Evolutionary conservation across 164 flowering plant species (phyloP).

Genomic region (Protea cynaroides): DNA sequence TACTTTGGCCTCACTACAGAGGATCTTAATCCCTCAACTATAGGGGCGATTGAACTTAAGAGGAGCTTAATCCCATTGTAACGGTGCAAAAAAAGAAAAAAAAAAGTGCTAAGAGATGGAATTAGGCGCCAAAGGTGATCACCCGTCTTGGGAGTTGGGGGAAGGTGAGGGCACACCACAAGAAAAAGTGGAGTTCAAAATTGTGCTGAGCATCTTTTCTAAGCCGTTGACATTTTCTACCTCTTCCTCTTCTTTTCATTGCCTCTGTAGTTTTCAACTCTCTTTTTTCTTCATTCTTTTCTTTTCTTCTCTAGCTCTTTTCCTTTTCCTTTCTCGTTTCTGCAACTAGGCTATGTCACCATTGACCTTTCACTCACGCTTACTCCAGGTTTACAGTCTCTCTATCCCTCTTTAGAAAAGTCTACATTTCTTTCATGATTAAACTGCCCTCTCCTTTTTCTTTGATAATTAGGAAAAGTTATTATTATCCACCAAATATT

Average conservation of each 20-base stretch:
- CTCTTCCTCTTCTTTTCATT: slow-evolving; percentile 2
- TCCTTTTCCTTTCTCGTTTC: slow-evolving; percentile 11
- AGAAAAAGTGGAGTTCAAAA: slow-evolving; percentile 20
- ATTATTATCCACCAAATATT: not conserved
- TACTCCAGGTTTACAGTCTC: slow-evolving; percentile 23
- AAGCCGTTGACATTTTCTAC: slow-evolving; percentile 46
- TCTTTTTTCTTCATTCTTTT: slow-evolving; percentile 5
- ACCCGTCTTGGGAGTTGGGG: too few relatives aligned
- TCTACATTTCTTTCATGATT: slow-evolving; percentile 3
- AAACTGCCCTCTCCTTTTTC: not conserved
- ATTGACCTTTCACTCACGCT: slow-evolving; percentile 33
- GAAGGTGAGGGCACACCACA: slow-evolving; percentile 15
- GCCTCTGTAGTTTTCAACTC: not conserved
- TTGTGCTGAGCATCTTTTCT: slow-evolving; percentile 25
- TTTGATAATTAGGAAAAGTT: not conserved
- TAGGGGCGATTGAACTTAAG: too few relatives aligned
- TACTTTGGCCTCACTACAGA: too few relatives aligned
- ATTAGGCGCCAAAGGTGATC: too few relatives aligned
- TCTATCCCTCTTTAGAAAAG: slow-evolving; percentile 24
- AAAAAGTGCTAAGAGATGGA: too few relatives aligned
- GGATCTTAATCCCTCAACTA: too few relatives aligned
- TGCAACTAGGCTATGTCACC: slow-evolving; percentile 16
- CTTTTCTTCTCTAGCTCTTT: slow-evolving; percentile 11
- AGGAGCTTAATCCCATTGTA: too few relatives aligned
- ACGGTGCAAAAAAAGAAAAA: too few relatives aligned